Evolutionary conservation across 768 basidiomycete genomes (phyloP).

Genomic region (Mycena indigotica): DNA sequence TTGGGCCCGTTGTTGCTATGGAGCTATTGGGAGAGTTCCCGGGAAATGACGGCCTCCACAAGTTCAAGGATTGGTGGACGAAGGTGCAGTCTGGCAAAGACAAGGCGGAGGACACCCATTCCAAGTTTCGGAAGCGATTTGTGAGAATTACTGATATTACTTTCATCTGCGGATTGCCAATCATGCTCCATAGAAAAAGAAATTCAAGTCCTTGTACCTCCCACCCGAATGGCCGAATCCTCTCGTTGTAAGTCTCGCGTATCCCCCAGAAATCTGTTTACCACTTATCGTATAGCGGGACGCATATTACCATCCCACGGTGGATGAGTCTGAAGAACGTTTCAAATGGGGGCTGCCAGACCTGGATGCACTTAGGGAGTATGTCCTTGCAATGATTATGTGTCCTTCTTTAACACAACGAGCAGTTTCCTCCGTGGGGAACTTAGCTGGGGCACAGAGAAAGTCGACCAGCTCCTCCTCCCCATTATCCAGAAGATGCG

Average conservation of each 20-base stretch:
- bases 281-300: conserved; percentile 61
- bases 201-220: conserved; percentile 82
- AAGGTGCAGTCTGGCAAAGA: conserved; percentile 92
- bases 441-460: conserved; percentile 76
- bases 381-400: conserved; percentile 27
- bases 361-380: conserved; percentile 87
- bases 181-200: conserved; percentile 69
- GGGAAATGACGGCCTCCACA: conserved; percentile 77
- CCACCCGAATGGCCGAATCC: conserved; percentile 88
- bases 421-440: conserved; percentile 73
- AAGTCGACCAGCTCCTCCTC: conserved; percentile 88
- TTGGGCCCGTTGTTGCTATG: conserved; percentile 96
- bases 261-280: conserved; percentile 2
- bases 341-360: conserved; percentile 99
- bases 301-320: conserved; percentile 89
- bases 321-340: conserved; percentile 88
- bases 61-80: conserved; percentile 93
- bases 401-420: conserved; percentile 13
- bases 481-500: conserved; percentile 91
- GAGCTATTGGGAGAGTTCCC: conserved; percentile 93
- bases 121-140: conserved; percentile 82
- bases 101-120: conserved; percentile 65
- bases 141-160: conserved; percentile 46
- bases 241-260: conserved; percentile 67
- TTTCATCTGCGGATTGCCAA: not conserved